Percentiles rank a stretch among this genome's conserved stretches.
These are phyloP conservation scores for Daldinia bambusicola DNA, from an alignment of 495 filamentous ascomycete species.

Conservation along the genomic window DNA sequence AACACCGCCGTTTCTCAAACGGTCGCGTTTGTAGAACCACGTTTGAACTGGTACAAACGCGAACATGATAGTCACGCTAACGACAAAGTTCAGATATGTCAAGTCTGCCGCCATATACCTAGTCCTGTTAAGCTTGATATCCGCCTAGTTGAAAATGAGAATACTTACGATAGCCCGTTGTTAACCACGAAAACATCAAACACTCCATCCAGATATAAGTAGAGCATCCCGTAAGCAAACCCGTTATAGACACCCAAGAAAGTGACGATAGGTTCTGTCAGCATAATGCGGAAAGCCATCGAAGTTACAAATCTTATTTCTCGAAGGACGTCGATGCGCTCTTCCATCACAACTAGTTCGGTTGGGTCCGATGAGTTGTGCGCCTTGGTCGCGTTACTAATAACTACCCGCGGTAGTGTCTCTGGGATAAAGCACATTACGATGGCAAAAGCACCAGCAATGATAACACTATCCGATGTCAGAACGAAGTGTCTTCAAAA, in stretches of 20 bases:
- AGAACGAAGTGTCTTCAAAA: background rate
- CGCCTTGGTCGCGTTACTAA: constrained; percentile 44
- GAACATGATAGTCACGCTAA: constrained; percentile 51
- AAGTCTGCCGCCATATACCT: constrained; percentile 51
- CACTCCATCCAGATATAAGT: constrained; percentile 52
- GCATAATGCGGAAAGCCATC: constrained; percentile 53
- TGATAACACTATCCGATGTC: constrained; percentile 41
- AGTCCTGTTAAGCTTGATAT: constrained; percentile 14
- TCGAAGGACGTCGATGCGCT: constrained; percentile 46
- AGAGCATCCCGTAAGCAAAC: constrained; percentile 51
- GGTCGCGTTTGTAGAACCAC: constrained; percentile 50
- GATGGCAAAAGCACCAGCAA: constrained; percentile 46
- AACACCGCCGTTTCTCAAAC: constrained; percentile 40
- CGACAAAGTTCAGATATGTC: constrained; percentile 55
- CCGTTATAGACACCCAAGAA: constrained; percentile 53
- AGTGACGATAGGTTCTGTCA: constrained; percentile 52
- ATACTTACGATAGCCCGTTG: constrained; percentile 51
- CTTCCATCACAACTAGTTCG: constrained; percentile 39
- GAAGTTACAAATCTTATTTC: constrained; percentile 53
- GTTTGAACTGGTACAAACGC: constrained; percentile 53
- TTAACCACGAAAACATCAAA: constrained; percentile 54
- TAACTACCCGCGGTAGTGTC: constrained; percentile 51
- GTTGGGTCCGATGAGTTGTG: constrained; percentile 31
- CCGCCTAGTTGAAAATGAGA: background rate
- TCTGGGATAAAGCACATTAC: constrained; percentile 51